Conservation (phyloP, 768 basidiomycete species). For the Tricholoma hemisulphureum region DNA sequence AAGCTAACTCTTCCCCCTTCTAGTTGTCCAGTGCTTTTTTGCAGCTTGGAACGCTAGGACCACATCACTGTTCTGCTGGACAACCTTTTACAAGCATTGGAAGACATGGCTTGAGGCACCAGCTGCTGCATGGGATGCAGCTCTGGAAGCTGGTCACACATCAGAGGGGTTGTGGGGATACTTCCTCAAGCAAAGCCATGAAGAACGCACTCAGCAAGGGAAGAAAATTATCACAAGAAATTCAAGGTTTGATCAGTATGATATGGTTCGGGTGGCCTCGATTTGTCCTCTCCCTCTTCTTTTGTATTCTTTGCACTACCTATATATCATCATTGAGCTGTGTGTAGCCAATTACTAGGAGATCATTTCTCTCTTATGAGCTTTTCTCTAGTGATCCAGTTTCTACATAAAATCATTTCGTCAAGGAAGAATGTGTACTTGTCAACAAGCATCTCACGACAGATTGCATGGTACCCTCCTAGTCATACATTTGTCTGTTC, state of each 20-base stretch:
- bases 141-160: neutral
- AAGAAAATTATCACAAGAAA: neutral
- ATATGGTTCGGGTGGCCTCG: neutral
- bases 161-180: neutral
- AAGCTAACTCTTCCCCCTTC: too few relatives aligned
- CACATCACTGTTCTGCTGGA: neutral
- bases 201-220: neutral
- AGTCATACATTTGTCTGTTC: constrained; percentile 47
- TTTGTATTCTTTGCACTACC: neutral
- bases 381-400: neutral
- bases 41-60: too few relatives aligned
- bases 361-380: neutral
- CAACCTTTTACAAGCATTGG: neutral
- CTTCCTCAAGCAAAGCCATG: neutral
- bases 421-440: constrained; percentile 37
- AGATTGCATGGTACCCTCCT: constrained; percentile 34
- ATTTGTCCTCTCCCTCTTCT: neutral
- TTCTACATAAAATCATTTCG: constrained; percentile 7
- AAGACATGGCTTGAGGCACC: neutral
- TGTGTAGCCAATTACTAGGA: neutral
- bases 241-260: neutral
- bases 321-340: neutral
- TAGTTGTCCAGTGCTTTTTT: too few relatives aligned
- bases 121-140: neutral
- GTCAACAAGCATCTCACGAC: constrained; percentile 30